Conservation (phyloP, 345 rosid genomes). For the Syzygium aqueum region DNA sequence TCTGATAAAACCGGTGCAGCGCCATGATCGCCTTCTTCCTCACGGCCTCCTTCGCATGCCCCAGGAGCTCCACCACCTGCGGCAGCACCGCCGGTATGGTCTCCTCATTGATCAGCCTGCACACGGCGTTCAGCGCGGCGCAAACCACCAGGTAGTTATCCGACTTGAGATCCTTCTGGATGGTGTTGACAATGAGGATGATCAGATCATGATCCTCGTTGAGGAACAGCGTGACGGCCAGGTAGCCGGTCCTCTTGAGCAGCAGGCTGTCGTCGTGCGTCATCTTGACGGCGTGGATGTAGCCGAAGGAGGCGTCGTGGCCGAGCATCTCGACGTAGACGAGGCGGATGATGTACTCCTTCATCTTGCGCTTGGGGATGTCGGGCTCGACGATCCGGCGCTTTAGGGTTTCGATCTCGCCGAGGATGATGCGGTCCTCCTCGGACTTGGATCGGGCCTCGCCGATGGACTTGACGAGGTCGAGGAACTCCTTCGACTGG, state of each 20-base stretch:
- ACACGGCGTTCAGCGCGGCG: conserved; percentile 84
- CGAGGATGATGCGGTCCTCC: conserved; percentile 90
- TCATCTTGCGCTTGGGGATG: conserved; percentile 89
- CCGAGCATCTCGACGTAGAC: conserved; percentile 97
- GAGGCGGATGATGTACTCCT: conserved; percentile 81
- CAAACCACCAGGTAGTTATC: conserved; percentile 85
- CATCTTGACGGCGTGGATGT: conserved; percentile 99
- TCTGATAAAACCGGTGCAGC: conserved; percentile 75
- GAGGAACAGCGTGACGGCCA: conserved; percentile 85
- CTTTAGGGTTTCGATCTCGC: conserved; percentile 86
- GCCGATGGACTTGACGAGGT: conserved; percentile 94
- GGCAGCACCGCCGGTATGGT: conserved; percentile 96
- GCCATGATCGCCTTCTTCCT: conserved; percentile 99
- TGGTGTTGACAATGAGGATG: conserved; percentile 86
- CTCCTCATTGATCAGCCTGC: conserved; percentile 92
- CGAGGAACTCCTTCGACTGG: conserved; percentile 92
- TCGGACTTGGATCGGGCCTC: conserved; percentile 99
- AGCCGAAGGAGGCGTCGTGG: conserved; percentile 95
- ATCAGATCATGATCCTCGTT: conserved; percentile 95
- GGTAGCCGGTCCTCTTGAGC: conserved; percentile 90
- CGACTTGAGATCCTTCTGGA: conserved; percentile 93
- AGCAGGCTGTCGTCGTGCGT: conserved; percentile 78
- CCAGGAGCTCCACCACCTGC: conserved; percentile 77
- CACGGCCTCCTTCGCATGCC: conserved; percentile 84
- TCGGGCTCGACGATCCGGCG: conserved; percentile 84